A percentile compares a stretch with the other conserved stretches of the same genome.
phyloP scores from a whole-genome alignment of 2,329 filamentous ascomycete species.

The Penicillium thymicola region DNA sequence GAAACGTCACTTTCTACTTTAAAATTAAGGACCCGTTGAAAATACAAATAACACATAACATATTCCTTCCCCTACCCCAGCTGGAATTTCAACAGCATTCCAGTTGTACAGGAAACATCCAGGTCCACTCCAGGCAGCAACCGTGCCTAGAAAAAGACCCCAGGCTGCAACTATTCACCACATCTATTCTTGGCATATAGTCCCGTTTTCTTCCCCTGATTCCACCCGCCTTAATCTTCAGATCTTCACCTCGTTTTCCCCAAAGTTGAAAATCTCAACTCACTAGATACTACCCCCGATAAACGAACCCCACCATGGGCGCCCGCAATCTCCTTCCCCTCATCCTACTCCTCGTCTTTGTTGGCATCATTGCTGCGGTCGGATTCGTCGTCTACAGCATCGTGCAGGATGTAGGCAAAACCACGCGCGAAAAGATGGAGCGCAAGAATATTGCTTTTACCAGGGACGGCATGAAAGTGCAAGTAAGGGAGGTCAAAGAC shows the following conservation, averaged over 20 bases:
- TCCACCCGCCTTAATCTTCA: background rate
- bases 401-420: slow-evolving; percentile 56
- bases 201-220: background rate
- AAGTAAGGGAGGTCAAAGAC: slow-evolving; percentile 55
- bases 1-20: background rate
- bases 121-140: slow-evolving; percentile 8
- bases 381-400: slow-evolving; percentile 59
- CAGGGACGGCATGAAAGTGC: slow-evolving; percentile 60
- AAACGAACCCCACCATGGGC: slow-evolving; percentile 16
- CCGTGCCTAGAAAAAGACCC: background rate
- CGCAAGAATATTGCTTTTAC: slow-evolving; percentile 60
- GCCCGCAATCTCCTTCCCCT: slow-evolving; percentile 51
- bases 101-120: background rate
- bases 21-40: background rate
- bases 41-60: background rate
- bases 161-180: background rate
- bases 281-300: background rate
- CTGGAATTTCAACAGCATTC: background rate
- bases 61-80: background rate
- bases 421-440: slow-evolving; percentile 60
- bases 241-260: background rate
- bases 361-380: slow-evolving; percentile 51
- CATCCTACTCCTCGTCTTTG: slow-evolving; percentile 54
- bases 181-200: slow-evolving; percentile 3
- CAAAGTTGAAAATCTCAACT: background rate